Evolutionary conservation across 177 flowering plant species (phyloP).

Genomic region (Vitis hybrid): DNA sequence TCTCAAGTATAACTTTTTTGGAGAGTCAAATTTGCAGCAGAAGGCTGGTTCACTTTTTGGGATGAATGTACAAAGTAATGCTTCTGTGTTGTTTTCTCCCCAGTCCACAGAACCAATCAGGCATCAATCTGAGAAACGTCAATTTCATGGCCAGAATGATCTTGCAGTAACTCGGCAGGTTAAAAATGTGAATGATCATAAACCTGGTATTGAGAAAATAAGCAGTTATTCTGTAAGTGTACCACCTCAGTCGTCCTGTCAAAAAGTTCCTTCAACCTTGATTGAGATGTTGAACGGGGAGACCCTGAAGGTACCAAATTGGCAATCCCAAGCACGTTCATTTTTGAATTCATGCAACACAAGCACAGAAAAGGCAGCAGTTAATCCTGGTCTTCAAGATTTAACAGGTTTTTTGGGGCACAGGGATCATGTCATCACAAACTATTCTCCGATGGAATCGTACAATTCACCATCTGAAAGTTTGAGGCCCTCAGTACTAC

Average conservation of each 20-base stretch:
- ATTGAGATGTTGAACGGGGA: conserved; percentile 4
- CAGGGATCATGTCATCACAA: not conserved
- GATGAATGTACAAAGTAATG: conserved; percentile 15
- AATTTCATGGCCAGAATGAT: conserved; percentile 9
- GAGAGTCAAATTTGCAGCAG: conserved; percentile 14
- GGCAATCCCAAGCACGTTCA: not conserved
- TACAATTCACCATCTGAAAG: conserved; percentile 6
- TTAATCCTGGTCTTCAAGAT: conserved; percentile 8
- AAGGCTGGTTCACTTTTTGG: conserved; percentile 7
- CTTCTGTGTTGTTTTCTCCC: conserved; percentile 6
- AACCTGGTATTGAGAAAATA: conserved; percentile 6
- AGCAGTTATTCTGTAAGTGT: not conserved
- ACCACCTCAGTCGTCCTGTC: conserved; percentile 9
- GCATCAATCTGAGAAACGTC: conserved; percentile 14
- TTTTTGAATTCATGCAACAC: conserved; percentile 5
- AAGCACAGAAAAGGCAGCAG: conserved; percentile 5
- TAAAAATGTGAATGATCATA: conserved; percentile 2
- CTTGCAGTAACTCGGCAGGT: conserved; percentile 9
- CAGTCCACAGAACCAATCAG: conserved; percentile 4
- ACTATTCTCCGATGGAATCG: conserved; percentile 6
- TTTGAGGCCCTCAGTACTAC: conserved; percentile 6
- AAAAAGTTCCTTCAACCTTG: not conserved
- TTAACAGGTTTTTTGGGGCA: conserved; percentile 6
- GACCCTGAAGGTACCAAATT: conserved; percentile 4
- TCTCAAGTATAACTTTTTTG: conserved; percentile 6